Percentiles rank a stretch among this genome's conserved stretches.
Evolutionary conservation across 2,329 filamentous ascomycete species (phyloP).

Genomic region (Boeremia exigua): DNA sequence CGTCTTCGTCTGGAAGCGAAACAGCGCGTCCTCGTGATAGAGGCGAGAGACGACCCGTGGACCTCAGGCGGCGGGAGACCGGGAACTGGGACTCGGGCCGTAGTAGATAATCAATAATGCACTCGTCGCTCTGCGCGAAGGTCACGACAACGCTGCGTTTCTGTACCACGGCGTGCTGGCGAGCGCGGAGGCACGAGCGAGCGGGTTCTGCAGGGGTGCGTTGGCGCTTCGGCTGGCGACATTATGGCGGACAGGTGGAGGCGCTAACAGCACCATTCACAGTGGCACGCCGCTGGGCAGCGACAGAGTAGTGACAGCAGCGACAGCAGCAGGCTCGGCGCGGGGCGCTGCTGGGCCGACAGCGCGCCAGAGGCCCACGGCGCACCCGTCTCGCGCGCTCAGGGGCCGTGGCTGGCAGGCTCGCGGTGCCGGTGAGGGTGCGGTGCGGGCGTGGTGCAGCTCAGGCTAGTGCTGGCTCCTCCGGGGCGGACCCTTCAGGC

Average conservation of each 20-base stretch:
- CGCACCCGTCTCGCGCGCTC: too few relatives aligned
- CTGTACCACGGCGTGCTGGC: slow-evolving; percentile 1
- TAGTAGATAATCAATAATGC: slow-evolving; percentile 9
- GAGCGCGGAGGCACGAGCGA: slow-evolving; percentile 4
- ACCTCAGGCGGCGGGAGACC: background rate
- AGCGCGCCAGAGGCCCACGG: too few relatives aligned
- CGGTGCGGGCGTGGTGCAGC: too few relatives aligned
- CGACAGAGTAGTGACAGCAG: background rate
- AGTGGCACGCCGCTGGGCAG: background rate
- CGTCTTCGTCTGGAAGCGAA: slow-evolving; percentile 65
- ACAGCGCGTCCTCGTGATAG: slow-evolving; percentile 24
- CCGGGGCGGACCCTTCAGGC: too few relatives aligned
- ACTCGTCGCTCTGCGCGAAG: background rate
- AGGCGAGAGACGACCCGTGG: background rate
- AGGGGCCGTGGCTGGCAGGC: too few relatives aligned
- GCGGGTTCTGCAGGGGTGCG: slow-evolving; percentile 6
- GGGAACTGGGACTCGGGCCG: background rate
- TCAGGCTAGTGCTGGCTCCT: too few relatives aligned
- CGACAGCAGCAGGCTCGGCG: background rate
- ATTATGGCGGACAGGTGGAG: slow-evolving; percentile 1
- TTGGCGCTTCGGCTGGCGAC: slow-evolving; percentile 7
- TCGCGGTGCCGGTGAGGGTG: too few relatives aligned
- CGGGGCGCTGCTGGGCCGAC: too few relatives aligned
- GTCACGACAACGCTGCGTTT: too few relatives aligned
- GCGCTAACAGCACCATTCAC: slow-evolving; percentile 1